Conservation (phyloP, 805 yeast species). For the Wickerhamomyces canadensis region DNA sequence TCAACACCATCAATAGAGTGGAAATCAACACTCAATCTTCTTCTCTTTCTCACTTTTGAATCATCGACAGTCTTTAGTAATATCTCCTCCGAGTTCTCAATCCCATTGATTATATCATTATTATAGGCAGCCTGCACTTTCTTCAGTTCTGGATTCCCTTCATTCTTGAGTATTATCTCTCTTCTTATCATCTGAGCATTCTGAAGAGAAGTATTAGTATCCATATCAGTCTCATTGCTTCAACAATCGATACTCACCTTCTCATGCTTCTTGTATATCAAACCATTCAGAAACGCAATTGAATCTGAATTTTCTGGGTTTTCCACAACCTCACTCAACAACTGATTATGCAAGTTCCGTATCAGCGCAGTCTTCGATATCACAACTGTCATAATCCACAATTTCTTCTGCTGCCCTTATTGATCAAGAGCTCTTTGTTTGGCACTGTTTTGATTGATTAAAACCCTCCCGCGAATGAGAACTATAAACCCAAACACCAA, state of each 20-base stretch:
- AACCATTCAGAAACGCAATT: constrained; percentile 6
- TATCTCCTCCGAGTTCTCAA: constrained; percentile 5
- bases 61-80: constrained; percentile 7
- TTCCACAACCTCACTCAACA: not conserved
- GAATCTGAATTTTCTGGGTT: constrained; percentile 3
- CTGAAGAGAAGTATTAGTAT: not conserved
- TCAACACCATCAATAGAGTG: constrained; percentile 5
- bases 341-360: not conserved
- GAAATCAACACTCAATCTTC: constrained; percentile 21
- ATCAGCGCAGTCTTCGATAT: not conserved
- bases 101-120: constrained; percentile 7
- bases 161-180: not conserved
- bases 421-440: too few species aligned
- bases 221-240: not conserved
- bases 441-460: too few species aligned
- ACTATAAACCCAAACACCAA: too few species aligned
- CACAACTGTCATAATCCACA: too few species aligned
- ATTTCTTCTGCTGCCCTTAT: too few species aligned
- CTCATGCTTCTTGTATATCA: constrained; percentile 10
- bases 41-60: constrained; percentile 4
- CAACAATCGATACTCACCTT: constrained; percentile 4
- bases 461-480: too few species aligned
- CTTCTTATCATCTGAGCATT: constrained; percentile 1
- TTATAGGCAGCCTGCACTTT: not conserved
- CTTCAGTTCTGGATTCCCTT: not conserved